These are phyloP conservation scores for Colletotrichum sp. DNA, from an alignment of 2,329 filamentous ascomycete genomes.

Conservation along the genomic window DNA sequence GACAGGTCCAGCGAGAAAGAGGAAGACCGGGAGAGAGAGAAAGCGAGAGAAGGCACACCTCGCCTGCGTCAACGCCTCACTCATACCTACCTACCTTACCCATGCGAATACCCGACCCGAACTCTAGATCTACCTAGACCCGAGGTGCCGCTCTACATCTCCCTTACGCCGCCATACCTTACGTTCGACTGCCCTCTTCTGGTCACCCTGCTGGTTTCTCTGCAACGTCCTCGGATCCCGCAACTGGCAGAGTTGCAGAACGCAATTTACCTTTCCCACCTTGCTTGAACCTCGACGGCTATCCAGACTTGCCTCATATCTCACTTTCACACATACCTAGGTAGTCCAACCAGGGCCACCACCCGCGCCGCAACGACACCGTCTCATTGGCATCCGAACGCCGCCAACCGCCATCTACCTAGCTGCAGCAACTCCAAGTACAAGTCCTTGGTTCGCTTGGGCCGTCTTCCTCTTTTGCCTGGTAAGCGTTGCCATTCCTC, in stretches of 20 bases:
- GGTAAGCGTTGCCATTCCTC: slow-evolving; percentile 5
- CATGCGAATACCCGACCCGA: background rate
- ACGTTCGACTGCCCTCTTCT: background rate
- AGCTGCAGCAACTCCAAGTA: background rate
- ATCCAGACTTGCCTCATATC: background rate
- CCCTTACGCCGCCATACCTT: background rate
- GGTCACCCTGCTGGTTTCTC: background rate
- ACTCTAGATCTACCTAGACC: background rate
- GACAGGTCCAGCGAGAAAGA: background rate
- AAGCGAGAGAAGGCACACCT: background rate
- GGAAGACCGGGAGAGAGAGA: background rate
- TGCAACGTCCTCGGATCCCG: background rate
- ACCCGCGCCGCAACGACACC: background rate
- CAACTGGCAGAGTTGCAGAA: background rate
- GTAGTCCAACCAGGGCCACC: background rate
- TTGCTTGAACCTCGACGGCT: background rate
- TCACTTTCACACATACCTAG: background rate
- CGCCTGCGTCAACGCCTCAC: background rate
- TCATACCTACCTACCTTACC: background rate
- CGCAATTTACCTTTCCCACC: background rate
- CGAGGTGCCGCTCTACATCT: background rate
- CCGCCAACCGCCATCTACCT: background rate
- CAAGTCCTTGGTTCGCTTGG: background rate
- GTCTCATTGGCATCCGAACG: background rate
- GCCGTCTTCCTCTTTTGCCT: background rate